These are phyloP conservation scores for Pseudonitzschia multiseries DNA, from an alignment of 108 stramenopile species.

Conservation along the genomic window DNA sequence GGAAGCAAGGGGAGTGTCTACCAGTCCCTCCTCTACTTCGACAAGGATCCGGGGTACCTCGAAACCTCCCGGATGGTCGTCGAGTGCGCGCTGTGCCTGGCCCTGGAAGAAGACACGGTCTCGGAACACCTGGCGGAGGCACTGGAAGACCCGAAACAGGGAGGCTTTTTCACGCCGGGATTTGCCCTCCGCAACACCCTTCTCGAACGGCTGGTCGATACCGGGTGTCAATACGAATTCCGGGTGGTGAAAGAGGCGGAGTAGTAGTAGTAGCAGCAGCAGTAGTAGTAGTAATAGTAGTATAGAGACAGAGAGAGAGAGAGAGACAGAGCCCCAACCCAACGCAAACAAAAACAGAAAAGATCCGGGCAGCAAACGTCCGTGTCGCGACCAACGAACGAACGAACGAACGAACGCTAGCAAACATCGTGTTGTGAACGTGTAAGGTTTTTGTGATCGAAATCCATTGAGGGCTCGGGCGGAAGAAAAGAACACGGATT, in stretches of 20 bases:
- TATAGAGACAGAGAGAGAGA: no score
- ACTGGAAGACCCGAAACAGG: constrained; percentile 20
- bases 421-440: no score
- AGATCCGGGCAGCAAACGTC: no score
- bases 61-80: constrained; percentile 80
- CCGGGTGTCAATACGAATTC: constrained; percentile 49
- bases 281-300: no score
- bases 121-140: not conserved
- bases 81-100: constrained; percentile 72
- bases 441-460: no score
- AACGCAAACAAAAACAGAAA: no score
- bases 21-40: constrained; percentile 57
- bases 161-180: constrained; percentile 80
- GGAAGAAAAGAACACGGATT: no score
- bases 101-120: constrained; percentile 22
- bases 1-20: constrained; percentile 56
- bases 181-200: constrained; percentile 64
- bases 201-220: constrained; percentile 55
- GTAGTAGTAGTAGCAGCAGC: not conserved
- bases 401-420: no score
- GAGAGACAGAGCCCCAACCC: no score
- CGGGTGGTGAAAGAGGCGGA: constrained; percentile 1
- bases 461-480: no score
- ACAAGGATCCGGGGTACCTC: constrained; percentile 64
- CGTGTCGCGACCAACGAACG: no score